Percentiles rank a stretch among this genome's conserved stretches.
These are phyloP conservation scores for Effrenium voratum DNA, from an alignment of 73 alveolate genomes.

Conservation along the genomic window DNA sequence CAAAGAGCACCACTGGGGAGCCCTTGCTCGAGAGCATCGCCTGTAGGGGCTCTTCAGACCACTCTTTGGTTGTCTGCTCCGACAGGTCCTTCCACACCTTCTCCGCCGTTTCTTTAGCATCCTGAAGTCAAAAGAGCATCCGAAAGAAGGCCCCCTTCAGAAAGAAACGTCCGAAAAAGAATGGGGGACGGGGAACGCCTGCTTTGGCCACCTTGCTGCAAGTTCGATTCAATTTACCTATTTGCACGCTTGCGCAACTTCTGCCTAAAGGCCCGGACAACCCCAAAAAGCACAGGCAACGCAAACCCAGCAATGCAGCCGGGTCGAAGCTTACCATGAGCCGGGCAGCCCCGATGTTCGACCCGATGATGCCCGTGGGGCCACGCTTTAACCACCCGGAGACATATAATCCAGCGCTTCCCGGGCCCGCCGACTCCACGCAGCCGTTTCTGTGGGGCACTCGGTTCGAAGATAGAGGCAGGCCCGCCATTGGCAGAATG, in stretches of 20 bases:
- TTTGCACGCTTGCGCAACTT: neutral
- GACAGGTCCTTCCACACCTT: slow-evolving; percentile 21
- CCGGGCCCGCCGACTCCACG: slow-evolving; percentile 39
- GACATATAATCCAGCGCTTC: slow-evolving; percentile 95
- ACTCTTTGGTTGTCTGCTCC: slow-evolving; percentile 29
- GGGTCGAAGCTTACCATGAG: neutral
- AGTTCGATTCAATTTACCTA: neutral
- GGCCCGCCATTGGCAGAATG: slow-evolving; percentile 50
- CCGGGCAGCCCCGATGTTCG: slow-evolving; percentile 94
- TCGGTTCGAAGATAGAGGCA: slow-evolving; percentile 43
- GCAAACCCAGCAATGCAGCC: neutral
- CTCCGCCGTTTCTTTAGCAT: slow-evolving; percentile 28
- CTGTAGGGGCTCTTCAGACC: neutral
- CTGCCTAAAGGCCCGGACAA: no score
- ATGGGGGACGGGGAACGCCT: neutral
- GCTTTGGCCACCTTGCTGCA: neutral
- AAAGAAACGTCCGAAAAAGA: neutral
- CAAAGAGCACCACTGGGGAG: neutral
- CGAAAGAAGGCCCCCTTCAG: neutral
- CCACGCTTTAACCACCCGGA: slow-evolving; percentile 97
- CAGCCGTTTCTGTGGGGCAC: slow-evolving; percentile 61
- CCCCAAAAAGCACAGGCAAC: no score
- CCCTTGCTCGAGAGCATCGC: neutral
- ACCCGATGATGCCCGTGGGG: slow-evolving; percentile 96
- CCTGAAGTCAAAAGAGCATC: neutral